Evolutionary conservation across 768 basidiomycete species (phyloP).

Genomic region (Gymnopilus junonius): DNA sequence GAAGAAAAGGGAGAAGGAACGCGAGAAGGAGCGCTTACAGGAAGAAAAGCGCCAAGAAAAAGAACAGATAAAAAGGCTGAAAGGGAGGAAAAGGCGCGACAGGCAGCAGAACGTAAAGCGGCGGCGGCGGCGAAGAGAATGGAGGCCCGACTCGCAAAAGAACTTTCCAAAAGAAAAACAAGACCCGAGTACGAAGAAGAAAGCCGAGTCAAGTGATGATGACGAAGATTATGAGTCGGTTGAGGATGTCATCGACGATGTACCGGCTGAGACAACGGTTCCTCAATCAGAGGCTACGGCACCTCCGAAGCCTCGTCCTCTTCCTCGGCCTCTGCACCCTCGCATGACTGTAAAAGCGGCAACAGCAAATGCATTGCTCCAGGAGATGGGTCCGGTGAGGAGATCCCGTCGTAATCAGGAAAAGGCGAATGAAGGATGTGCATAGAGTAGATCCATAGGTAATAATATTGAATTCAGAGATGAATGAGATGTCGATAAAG

Average conservation of each 20-base stretch:
- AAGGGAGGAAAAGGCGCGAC: not conserved
- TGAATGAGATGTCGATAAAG: too few species aligned
- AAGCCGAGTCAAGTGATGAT: not conserved
- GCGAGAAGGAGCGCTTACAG: not conserved
- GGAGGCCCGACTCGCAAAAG: not conserved
- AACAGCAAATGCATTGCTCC: not conserved
- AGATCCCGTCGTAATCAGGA: not conserved
- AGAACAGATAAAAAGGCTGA: not conserved
- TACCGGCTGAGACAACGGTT: not conserved
- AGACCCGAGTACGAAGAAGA: not conserved
- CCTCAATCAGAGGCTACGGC: not conserved
- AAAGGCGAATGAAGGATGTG: not conserved
- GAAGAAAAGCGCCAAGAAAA: not conserved
- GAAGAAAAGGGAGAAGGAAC: not conserved
- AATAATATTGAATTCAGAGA: too few species aligned
- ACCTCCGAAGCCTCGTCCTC: not conserved
- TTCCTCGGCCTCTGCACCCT: not conserved
- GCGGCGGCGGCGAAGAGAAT: not conserved
- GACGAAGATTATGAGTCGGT: not conserved
- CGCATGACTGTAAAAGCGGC: not conserved
- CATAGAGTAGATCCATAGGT: not conserved
- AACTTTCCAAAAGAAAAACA: not conserved
- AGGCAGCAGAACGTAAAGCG: not conserved
- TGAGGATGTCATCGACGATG: not conserved
- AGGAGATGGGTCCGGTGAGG: not conserved